These are phyloP conservation scores for Coprinopsis cinerea DNA, from an alignment of 768 basidiomycete genomes.

Conservation along the genomic window DNA sequence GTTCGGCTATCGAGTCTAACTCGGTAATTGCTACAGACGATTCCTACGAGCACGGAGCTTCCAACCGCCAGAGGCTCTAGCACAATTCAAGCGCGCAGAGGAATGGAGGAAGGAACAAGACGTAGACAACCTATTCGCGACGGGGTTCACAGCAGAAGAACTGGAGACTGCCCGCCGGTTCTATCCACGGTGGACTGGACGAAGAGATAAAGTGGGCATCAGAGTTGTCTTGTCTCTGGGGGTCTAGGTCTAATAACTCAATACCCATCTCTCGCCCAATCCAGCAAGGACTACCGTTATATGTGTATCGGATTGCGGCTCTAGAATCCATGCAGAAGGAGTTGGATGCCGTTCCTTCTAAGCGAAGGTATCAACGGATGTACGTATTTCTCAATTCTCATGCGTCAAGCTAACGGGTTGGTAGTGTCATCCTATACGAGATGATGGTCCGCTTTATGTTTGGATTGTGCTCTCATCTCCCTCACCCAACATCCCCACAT, in stretches of 20 bases:
- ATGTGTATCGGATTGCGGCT: constrained; percentile 70
- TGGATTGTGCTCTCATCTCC: constrained; percentile 56
- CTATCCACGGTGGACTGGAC: constrained; percentile 80
- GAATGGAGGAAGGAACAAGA: constrained; percentile 61
- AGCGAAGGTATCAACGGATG: constrained; percentile 67
- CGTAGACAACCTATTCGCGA: constrained; percentile 57
- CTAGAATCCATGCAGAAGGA: constrained; percentile 54
- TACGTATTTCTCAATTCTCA: constrained; percentile 24
- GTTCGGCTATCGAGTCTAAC: background rate
- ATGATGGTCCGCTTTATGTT: constrained; percentile 59
- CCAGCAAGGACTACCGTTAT: constrained; percentile 65
- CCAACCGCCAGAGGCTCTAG: constrained; percentile 53
- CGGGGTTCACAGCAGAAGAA: constrained; percentile 48
- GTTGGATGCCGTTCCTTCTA: constrained; percentile 45
- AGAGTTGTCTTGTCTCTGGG: background rate
- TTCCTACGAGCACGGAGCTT: constrained; percentile 79
- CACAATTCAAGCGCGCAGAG: constrained; percentile 64
- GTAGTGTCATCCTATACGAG: constrained; percentile 62
- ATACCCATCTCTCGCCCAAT: background rate
- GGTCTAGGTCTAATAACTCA: too few species aligned
- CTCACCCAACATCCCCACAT: constrained; percentile 42
- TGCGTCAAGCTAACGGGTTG: background rate
- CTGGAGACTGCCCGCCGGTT: constrained; percentile 53
- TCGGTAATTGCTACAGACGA: constrained; percentile 44
- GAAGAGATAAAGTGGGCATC: constrained; percentile 59